Evolutionary conservation across 306 rosid genomes (phyloP).

Genomic region (Vigna mungo): DNA sequence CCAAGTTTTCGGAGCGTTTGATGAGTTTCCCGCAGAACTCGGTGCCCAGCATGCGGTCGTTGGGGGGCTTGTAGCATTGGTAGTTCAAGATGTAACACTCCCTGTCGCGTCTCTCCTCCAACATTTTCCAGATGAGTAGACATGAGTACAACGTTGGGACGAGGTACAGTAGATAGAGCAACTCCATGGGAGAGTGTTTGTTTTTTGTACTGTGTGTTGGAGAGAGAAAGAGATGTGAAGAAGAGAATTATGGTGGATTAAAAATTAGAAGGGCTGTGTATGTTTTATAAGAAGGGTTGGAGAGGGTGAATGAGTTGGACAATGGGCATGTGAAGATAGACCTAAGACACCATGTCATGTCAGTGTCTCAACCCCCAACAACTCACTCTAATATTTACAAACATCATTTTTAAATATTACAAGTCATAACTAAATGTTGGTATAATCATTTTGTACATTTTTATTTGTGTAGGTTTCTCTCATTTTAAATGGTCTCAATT

Average conservation of each 20-base stretch:
- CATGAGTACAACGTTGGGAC: slow-evolving; percentile 52
- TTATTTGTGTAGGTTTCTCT: too few species aligned
- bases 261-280: neutral
- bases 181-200: slow-evolving; percentile 57
- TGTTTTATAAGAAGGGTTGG: slow-evolving; percentile 44
- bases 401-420: neutral
- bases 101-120: slow-evolving; percentile 53
- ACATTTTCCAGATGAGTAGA: slow-evolving; percentile 60
- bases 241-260: slow-evolving; percentile 9
- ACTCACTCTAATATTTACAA: neutral
- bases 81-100: slow-evolving; percentile 77
- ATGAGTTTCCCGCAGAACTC: slow-evolving; percentile 63
- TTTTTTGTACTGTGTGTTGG: neutral
- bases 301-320: neutral
- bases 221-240: too few species aligned
- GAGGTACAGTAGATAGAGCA: slow-evolving; percentile 47
- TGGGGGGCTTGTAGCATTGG: slow-evolving; percentile 70
- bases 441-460: too few species aligned
- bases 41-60: slow-evolving; percentile 66
- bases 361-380: slow-evolving; percentile 61
- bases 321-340: slow-evolving; percentile 47
- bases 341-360: neutral
- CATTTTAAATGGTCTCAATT: too few species aligned
- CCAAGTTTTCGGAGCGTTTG: slow-evolving; percentile 55
- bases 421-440: neutral